These are phyloP conservation scores for Dothistroma pini DNA, from an alignment of 2,329 filamentous ascomycete genomes.

Conservation along the genomic window DNA sequence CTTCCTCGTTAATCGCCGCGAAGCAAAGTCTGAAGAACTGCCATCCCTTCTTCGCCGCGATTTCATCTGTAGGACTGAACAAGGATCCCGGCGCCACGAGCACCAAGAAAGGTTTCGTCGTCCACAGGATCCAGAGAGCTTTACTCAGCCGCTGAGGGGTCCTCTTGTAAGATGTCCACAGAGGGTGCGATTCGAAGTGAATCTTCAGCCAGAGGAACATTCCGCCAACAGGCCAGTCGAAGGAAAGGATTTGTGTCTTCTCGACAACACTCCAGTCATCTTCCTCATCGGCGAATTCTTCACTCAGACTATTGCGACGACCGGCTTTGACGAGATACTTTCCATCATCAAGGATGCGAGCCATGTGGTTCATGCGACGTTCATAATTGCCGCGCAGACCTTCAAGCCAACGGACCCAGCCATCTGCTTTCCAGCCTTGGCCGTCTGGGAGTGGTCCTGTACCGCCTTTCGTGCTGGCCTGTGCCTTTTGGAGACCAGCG, in stretches of 20 bases:
- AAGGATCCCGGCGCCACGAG: constrained; percentile 68
- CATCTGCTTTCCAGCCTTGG: constrained; percentile 71
- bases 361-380: constrained; percentile 78
- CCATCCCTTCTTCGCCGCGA: constrained; percentile 60
- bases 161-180: constrained; percentile 53
- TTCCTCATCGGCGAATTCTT: constrained; percentile 33
- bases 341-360: constrained; percentile 65
- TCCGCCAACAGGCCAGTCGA: constrained; percentile 75
- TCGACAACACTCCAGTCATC: constrained; percentile 72
- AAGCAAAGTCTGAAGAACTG: constrained; percentile 77
- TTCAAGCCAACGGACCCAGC: constrained; percentile 89
- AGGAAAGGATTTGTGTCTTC: constrained; percentile 70
- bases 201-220: constrained; percentile 89
- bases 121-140: constrained; percentile 70
- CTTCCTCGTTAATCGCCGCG: constrained; percentile 72
- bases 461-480: constrained; percentile 38
- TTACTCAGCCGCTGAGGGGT: constrained; percentile 51
- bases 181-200: constrained; percentile 68
- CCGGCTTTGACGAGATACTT: constrained; percentile 63
- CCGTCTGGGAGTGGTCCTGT: constrained; percentile 49
- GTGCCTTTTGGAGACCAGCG: constrained; percentile 42
- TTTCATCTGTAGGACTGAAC: constrained; percentile 65
- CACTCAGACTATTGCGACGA: constrained; percentile 37
- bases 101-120: constrained; percentile 64
- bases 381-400: constrained; percentile 82